These are phyloP conservation scores for Xylona heveae DNA, from an alignment of 495 filamentous ascomycete species.

Conservation along the genomic window DNA sequence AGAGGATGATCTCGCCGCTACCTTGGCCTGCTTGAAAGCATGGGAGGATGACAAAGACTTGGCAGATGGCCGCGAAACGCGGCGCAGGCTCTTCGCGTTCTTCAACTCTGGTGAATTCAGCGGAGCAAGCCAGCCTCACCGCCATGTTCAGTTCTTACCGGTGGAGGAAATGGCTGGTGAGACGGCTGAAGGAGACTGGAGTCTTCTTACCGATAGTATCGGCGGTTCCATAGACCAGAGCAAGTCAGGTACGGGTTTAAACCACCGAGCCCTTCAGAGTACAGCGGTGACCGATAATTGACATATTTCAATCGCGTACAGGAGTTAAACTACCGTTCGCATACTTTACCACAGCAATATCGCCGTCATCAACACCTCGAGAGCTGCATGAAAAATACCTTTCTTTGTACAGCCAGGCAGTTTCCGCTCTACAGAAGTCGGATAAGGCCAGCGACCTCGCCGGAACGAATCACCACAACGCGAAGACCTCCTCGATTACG, in stretches of 20 bases:
- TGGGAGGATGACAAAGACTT: conserved; percentile 22
- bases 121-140: conserved; percentile 62
- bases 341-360: conserved; percentile 25
- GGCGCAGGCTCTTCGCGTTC: conserved; percentile 41
- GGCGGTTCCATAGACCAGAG: neutral
- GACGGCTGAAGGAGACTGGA: conserved; percentile 19
- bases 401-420: conserved; percentile 32
- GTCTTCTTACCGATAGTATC: conserved; percentile 29
- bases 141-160: conserved; percentile 61
- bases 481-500: conserved; percentile 21
- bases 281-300: neutral
- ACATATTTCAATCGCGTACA: neutral
- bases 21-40: conserved; percentile 39
- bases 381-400: conserved; percentile 25
- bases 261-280: too few relatives aligned
- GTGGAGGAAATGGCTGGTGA: conserved; percentile 42
- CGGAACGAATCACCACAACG: conserved; percentile 7
- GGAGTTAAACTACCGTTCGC: conserved; percentile 23
- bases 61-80: conserved; percentile 2
- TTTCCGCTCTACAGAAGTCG: conserved; percentile 16
- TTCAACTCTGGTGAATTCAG: conserved; percentile 63
- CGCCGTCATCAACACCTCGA: conserved; percentile 17
- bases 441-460: conserved; percentile 1
- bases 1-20: conserved; percentile 37
- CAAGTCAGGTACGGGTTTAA: too few relatives aligned